These are phyloP conservation scores for Pseudogymnoascus sp. DNA, from an alignment of 2,329 filamentous ascomycete species.

Conservation along the genomic window DNA sequence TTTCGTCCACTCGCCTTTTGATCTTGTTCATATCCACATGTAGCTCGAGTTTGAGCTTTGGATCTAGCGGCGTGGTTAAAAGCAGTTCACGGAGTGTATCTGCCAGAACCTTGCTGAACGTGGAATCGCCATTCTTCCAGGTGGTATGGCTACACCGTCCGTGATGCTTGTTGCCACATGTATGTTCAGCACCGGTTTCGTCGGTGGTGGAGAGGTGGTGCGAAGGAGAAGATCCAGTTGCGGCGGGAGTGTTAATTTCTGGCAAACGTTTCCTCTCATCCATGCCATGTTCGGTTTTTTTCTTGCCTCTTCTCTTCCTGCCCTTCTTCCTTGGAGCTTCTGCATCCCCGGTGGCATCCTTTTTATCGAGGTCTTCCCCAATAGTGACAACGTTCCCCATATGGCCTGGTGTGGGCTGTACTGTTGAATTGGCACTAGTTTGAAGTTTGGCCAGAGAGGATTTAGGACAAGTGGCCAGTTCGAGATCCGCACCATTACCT, in stretches of 20 bases:
- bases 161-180: not conserved
- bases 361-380: not conserved
- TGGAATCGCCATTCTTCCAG: not conserved
- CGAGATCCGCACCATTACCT: not conserved
- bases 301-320: not conserved
- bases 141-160: not conserved
- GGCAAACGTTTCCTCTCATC: not conserved
- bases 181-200: not conserved
- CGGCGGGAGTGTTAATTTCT: not conserved
- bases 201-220: not conserved
- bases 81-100: not conserved
- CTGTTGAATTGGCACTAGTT: not conserved
- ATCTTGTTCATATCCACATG: conserved; percentile 3
- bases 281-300: not conserved
- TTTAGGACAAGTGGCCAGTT: not conserved
- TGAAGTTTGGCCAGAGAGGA: not conserved
- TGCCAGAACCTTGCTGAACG: not conserved
- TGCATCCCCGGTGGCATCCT: not conserved
- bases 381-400: not conserved
- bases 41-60: not conserved
- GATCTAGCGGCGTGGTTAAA: not conserved
- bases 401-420: not conserved
- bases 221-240: not conserved
- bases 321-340: not conserved
- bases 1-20: not conserved